Evolutionary conservation across 805 yeast genomes (phyloP), one percentile per base, ranked within the genome.

Genomic region (Saccharomycopsis vini): DNA sequence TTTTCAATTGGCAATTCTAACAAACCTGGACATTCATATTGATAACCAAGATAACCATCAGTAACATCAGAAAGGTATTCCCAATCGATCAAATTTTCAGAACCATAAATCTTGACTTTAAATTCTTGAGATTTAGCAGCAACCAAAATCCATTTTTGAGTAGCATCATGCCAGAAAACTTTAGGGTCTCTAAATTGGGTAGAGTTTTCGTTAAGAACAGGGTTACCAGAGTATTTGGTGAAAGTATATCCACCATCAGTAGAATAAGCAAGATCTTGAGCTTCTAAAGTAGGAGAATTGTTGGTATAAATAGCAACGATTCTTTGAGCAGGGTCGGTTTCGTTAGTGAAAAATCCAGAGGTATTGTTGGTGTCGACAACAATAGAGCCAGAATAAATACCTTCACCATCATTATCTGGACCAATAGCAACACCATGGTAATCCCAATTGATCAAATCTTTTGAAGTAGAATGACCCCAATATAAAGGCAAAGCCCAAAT

Each of bases 401-500:
- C 65, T 9, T 57, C 58, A 26, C 52, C 54, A 32, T 57, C 59
- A 5, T 49, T 20, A 6, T 52, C 52, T 16, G 62, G 59, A 5
- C 46, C 51, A n/a, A 64, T 36, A 3, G 69, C 69, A 39, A 56
- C 43, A 4, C 55, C 60, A 42, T 58, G 55, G 36, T 62, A 57
- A 9, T 54, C 49, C 71, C 71, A 66, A 35, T 47, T 47, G 5
- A 54, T 42, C 45, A 63, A 51, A 49, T 66, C 67, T 3, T 55
- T 46, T 12, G 68, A 62, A 10, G 61, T 57, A 12, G 69, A 62
- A 46, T 67, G 72, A 7, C 72, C 72, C 72, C 72, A 67, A 46
- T 55, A 60, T 39, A 62, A 44, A 19, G 65, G 67, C 26, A 50
- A 46, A 1, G 60, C 67, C 58, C 67, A 61, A 3, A 54, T 51